Conservation (phyloP, 768 basidiomycete species). For the Daedalea quercina region DNA sequence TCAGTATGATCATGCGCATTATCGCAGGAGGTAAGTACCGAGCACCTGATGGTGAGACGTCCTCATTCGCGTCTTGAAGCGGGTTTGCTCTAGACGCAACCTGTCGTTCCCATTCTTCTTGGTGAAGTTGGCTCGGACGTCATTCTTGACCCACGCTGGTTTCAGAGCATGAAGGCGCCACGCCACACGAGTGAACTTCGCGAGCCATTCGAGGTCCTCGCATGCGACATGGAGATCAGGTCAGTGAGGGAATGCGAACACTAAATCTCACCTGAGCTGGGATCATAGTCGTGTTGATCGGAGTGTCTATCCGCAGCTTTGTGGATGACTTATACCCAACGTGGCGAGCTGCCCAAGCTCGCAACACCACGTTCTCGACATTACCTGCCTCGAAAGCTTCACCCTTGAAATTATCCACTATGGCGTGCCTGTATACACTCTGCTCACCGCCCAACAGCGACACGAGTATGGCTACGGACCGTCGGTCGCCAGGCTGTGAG, state of each 20-base stretch:
- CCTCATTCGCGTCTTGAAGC: constrained; percentile 40
- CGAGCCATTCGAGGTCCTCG: constrained; percentile 38
- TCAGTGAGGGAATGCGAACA: not conserved
- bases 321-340: not conserved
- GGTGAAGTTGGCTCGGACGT: constrained; percentile 25
- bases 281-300: not conserved
- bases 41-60: constrained; percentile 33
- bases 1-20: not conserved
- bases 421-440: not conserved
- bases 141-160: constrained; percentile 37
- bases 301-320: not conserved
- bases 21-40: constrained; percentile 14
- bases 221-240: not conserved
- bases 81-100: constrained; percentile 30
- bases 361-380: not conserved
- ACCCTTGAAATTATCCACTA: not conserved
- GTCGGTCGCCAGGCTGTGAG: not conserved
- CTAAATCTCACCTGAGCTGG: too few species aligned
- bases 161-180: constrained; percentile 43
- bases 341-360: constrained; percentile 1
- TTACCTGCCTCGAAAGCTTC: not conserved
- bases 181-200: constrained; percentile 39
- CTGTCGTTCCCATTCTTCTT: constrained; percentile 21
- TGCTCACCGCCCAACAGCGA: not conserved
- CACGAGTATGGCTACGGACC: not conserved